These are phyloP conservation scores for Cystobasidium sp. DNA, from an alignment of 1,284 basidiomycete genomes.

Conservation along the genomic window DNA sequence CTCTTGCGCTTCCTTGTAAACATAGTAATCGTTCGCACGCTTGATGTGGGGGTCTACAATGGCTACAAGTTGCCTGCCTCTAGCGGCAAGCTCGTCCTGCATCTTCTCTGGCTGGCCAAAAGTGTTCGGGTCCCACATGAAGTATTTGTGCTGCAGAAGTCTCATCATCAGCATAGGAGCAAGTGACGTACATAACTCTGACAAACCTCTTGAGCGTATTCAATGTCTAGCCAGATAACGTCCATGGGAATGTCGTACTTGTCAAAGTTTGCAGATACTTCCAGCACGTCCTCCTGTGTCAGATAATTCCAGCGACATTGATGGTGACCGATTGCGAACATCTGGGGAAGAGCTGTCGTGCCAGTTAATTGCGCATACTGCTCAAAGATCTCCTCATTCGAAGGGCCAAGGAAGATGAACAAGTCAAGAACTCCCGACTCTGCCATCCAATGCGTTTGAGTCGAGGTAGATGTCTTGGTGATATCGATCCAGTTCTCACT, in stretches of 20 bases:
- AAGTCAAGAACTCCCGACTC: constrained; percentile 95
- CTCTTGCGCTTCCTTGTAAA: constrained; percentile 83
- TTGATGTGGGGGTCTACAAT: constrained; percentile 98
- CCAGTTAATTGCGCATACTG: constrained; percentile 88
- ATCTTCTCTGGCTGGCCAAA: constrained; percentile 95
- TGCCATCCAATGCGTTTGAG: constrained; percentile 92
- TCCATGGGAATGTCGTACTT: constrained; percentile 93
- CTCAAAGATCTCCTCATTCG: constrained; percentile 75
- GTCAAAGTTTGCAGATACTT: constrained; percentile 86
- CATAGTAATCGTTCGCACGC: constrained; percentile 76
- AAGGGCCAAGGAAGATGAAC: constrained; percentile 89
- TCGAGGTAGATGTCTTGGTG: constrained; percentile 62
- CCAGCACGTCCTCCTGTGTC: constrained; percentile 82
- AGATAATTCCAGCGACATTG: constrained; percentile 99
- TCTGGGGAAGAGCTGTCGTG: constrained; percentile 80
- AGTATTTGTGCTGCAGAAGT: constrained; percentile 81
- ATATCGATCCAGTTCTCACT: constrained; percentile 98
- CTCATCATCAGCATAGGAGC: background rate
- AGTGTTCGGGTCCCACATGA: constrained; percentile 89
- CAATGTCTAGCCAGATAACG: constrained; percentile 98
- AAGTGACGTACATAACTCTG: no score
- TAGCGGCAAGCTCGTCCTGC: constrained; percentile 82
- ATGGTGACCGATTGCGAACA: constrained; percentile 92
- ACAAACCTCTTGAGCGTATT: constrained; percentile 64
- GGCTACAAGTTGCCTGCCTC: constrained; percentile 90